A percentile compares a stretch with the other conserved stretches of the same genome.
Evolutionary conservation across 2,329 filamentous ascomycete species (phyloP).

Genomic region (Beauveria sp.): DNA sequence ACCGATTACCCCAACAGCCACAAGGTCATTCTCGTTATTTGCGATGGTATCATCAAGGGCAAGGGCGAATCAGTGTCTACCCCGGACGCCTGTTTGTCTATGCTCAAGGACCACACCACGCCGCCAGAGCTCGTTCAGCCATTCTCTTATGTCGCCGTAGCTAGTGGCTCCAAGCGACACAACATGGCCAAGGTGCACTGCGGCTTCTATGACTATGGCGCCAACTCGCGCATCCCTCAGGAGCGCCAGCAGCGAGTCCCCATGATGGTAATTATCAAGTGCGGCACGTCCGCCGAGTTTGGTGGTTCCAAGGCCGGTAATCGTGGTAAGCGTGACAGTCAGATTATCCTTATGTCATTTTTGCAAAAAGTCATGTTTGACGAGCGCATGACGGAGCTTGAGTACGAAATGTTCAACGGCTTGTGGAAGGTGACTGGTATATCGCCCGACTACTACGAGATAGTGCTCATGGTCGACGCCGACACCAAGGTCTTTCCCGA

Average conservation of each 20-base stretch:
- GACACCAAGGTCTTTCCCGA: slow-evolving; percentile 99
- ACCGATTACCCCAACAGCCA: slow-evolving; percentile 99
- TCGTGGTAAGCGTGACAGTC: slow-evolving; percentile 95
- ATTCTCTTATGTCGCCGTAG: slow-evolving; percentile 94
- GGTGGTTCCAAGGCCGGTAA: slow-evolving; percentile 84
- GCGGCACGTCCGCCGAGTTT: slow-evolving; percentile 82
- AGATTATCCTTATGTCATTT: slow-evolving; percentile 99
- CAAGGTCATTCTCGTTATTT: slow-evolving; percentile 92
- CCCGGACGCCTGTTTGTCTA: slow-evolving; percentile 79
- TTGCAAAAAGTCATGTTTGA: slow-evolving; percentile 99
- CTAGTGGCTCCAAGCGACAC: slow-evolving; percentile 92
- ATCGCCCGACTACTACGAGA: slow-evolving; percentile 95
- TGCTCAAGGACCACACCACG: slow-evolving; percentile 89
- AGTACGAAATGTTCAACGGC: slow-evolving; percentile 99
- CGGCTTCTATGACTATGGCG: slow-evolving; percentile 95
- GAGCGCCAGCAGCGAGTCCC: slow-evolving; percentile 95
- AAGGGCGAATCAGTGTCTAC: slow-evolving; percentile 81
- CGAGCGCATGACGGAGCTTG: slow-evolving; percentile 97
- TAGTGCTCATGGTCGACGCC: slow-evolving; percentile 97
- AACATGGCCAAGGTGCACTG: slow-evolving; percentile 99
- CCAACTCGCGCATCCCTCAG: slow-evolving; percentile 65
- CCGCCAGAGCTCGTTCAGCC: slow-evolving; percentile 74
- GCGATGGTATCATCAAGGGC: slow-evolving; percentile 96
- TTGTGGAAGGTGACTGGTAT: slow-evolving; percentile 98
- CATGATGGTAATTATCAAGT: slow-evolving; percentile 96